Conservation (phyloP, 2,329 filamentous ascomycete genomes). For the Colletotrichum tropicicola region DNA sequence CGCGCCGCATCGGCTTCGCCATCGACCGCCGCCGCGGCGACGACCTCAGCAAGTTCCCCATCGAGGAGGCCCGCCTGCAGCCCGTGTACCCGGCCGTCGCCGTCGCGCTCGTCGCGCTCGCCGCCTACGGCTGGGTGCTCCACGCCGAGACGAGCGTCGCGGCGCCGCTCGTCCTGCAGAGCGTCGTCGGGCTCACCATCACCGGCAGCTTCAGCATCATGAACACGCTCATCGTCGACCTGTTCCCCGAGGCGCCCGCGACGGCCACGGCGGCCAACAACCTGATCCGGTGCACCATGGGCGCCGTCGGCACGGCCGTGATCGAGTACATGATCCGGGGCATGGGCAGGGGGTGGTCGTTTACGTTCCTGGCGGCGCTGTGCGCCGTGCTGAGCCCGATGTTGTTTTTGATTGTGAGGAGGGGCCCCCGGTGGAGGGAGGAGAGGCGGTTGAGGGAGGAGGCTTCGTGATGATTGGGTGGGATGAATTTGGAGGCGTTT, state of each 20-base stretch:
- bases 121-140: constrained; percentile 67
- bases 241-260: constrained; percentile 68
- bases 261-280: constrained; percentile 73
- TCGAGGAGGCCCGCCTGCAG: constrained; percentile 64
- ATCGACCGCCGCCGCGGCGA: constrained; percentile 67
- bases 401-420: constrained; percentile 57
- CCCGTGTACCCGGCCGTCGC: constrained; percentile 63
- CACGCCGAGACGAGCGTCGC: constrained; percentile 60
- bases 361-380: constrained; percentile 64
- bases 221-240: constrained; percentile 70
- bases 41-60: constrained; percentile 60
- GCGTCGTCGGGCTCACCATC: constrained; percentile 65
- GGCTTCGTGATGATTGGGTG: constrained; percentile 7
- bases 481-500: neutral
- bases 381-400: constrained; percentile 57
- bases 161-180: constrained; percentile 63
- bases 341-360: constrained; percentile 71
- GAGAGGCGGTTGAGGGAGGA: constrained; percentile 50
- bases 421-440: constrained; percentile 60
- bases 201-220: constrained; percentile 71
- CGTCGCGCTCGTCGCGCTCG: constrained; percentile 60
- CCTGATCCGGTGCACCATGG: constrained; percentile 68
- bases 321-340: constrained; percentile 65
- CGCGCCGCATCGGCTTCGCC: constrained; percentile 66
- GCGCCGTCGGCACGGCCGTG: constrained; percentile 66